Percentiles rank a stretch among this genome's conserved stretches.
Evolutionary conservation across 441 rosid genomes (phyloP).

Genomic region (Populus hybrid): DNA sequence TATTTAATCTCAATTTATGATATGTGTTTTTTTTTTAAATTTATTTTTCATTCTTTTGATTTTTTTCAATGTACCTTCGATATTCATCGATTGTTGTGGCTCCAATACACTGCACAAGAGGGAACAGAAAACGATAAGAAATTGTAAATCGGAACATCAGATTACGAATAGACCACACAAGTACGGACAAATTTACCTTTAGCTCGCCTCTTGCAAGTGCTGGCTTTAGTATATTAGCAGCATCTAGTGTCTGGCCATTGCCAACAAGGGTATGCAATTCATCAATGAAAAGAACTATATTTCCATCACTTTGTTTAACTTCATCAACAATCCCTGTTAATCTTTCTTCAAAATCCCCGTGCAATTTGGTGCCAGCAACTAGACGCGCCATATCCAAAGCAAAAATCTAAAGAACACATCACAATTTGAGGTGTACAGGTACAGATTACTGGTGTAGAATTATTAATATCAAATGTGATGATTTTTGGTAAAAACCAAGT

Average conservation of each 20-base stretch:
- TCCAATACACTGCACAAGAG: constrained; percentile 47
- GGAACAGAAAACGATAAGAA: not conserved
- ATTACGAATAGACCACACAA: not conserved
- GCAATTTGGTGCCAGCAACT: constrained; percentile 45
- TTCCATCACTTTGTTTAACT: constrained; percentile 43
- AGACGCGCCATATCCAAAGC: constrained; percentile 53
- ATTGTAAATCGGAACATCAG: not conserved
- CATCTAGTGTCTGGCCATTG: constrained; percentile 41
- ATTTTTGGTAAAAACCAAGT: not conserved
- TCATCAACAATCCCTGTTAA: constrained; percentile 46
- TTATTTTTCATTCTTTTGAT: too few species aligned
- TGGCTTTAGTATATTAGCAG: constrained; percentile 56
- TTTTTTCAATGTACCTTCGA: constrained; percentile 41
- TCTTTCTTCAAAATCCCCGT: constrained; percentile 53
- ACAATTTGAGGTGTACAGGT: too few species aligned
- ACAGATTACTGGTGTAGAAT: too few species aligned
- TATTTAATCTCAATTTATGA: too few species aligned
- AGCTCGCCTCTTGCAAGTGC: constrained; percentile 60
- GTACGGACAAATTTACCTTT: constrained; percentile 22
- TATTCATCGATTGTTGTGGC: constrained; percentile 62
- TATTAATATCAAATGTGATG: not conserved
- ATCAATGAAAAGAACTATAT: constrained; percentile 49
- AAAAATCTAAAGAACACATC: constrained; percentile 29
- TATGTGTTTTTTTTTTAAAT: too few species aligned
- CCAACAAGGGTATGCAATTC: constrained; percentile 53